Conservation (phyloP, 2,329 filamentous ascomycete species). For the Talaromyces piceae region DNA sequence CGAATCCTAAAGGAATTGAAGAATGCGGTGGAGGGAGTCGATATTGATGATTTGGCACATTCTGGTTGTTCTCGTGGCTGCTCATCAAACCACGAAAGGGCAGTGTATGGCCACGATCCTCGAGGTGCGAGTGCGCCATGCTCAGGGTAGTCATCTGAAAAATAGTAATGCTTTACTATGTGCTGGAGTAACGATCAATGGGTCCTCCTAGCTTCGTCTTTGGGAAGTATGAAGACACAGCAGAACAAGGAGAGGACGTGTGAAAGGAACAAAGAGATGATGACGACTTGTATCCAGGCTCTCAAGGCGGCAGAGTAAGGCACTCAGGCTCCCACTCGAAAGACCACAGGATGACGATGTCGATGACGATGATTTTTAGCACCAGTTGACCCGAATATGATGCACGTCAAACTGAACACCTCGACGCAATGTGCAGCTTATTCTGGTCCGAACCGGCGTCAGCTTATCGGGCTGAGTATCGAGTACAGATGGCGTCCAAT, state of each 20-base stretch:
- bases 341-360: background rate
- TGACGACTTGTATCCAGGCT: background rate
- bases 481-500: background rate
- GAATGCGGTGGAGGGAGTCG: slow-evolving; percentile 34
- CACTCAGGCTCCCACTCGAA: background rate
- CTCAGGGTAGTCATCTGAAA: slow-evolving; percentile 5
- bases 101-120: slow-evolving; percentile 35
- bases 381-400: too few relatives aligned
- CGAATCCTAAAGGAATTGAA: slow-evolving; percentile 20
- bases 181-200: background rate
- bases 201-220: background rate
- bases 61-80: slow-evolving; percentile 20
- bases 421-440: too few relatives aligned
- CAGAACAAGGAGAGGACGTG: background rate
- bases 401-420: background rate
- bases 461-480: background rate
- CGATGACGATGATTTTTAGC: background rate
- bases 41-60: slow-evolving; percentile 28
- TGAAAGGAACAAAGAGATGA: background rate
- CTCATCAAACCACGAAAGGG: slow-evolving; percentile 20
- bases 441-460: background rate
- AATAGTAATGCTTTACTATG: background rate
- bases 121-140: slow-evolving; percentile 33
- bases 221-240: background rate
- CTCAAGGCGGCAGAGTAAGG: background rate